Base-by-base conservation (phyloP, 1,139 yeast genomes). In the Blastobotrys proliferans region DNA sequence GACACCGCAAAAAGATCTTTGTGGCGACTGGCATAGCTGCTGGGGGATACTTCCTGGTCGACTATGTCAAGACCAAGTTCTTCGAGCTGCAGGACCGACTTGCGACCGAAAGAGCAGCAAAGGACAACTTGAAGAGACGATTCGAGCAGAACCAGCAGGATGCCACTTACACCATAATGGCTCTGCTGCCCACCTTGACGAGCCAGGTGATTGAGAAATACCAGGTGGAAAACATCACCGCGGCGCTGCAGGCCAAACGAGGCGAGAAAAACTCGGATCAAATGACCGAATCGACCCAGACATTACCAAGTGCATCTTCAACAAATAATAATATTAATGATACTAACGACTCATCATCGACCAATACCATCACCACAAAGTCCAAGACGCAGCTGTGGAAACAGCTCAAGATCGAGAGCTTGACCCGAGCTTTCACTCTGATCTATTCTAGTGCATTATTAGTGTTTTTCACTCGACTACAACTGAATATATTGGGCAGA, bases 91-190 rank as follows among this genome's bases (percentile, higher is more conserved):
- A 83, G 59, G 77, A 81, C 51, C 72, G 81, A 38, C 66, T 87
- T 46, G 73, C 77, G 46, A 85, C 84, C 54, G 94, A 87, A 64
- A 76, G 83, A 45, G 77, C 82, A 47, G 82, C 88, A 41, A 79
- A 82, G 55, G 95, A 86, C 57, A 94, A 84, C 47, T 56, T 69
- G 35, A 66, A 68, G 39, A 57, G 70, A 14, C 68, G 95, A 49
- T 92, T 88, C 58, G 79, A 83, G 43, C 97, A 88, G 67, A 92
- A 96, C 17, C 97, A 90, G 59, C 83, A 82, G 55, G 97, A 92
- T 65, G 86, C 96, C 40, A 74, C 85, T 44, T 81, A 80, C 64
- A 90, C 97, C 0, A 78, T 90, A 46, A 72, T 85, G 60, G 92
- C 95, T 8, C 72, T 92, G 52, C 69, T 87, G 43, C 95, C 96